Base-by-base conservation (phyloP, 1,284 basidiomycete genomes). In the Grifola frondosa region DNA sequence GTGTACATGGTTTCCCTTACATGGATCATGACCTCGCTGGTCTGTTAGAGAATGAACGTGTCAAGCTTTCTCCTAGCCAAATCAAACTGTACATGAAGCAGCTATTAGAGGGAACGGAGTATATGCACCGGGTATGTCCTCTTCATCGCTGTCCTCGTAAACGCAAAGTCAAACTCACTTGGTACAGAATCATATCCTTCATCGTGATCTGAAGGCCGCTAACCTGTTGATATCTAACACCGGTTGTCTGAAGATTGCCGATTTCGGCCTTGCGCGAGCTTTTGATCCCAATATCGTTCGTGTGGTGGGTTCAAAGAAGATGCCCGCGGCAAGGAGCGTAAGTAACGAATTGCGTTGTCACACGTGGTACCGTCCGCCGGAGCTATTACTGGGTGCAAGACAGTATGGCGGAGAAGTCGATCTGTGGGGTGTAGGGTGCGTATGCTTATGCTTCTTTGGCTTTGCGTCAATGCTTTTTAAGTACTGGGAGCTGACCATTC, bases 331-430 rank as follows among this genome's bases (percentile, higher is more conserved):
- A 71, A 73, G 42, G 81, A 84, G 42, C 74, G 79, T 32, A 83
- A 87, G 62, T 98, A 98, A 99, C 97, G 2, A 96, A 96, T 59
- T 97, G 93, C 67, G 97, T 99, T 20, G 96, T 99, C n/a, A 99
- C 96, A 8, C 74, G 95, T 99, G 97, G 96, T 99, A 99, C 62
- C 82, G 97, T 22, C 95, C 97, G 5, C 96, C 97, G 0, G 96
- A 99, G 69, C 73, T 99, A 2, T 71, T 99, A 13, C 77, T 98
- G 5, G 95, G 96, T 30, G 88, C 91, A 25, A 77, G 84, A 36
- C 80, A 88, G 53, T 99, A 99, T 60, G 91, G 91, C 4, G 90
- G 91, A 0, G 91, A 94, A 51, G 88, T 99, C 37, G 96, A 99
- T 66, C 85, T 99, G 63, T 99, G 96, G 97, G 94, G 95, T n/a